These are phyloP conservation scores for Aspergillus brasiliensis DNA, from an alignment of 2,329 filamentous ascomycete species.

Conservation along the genomic window DNA sequence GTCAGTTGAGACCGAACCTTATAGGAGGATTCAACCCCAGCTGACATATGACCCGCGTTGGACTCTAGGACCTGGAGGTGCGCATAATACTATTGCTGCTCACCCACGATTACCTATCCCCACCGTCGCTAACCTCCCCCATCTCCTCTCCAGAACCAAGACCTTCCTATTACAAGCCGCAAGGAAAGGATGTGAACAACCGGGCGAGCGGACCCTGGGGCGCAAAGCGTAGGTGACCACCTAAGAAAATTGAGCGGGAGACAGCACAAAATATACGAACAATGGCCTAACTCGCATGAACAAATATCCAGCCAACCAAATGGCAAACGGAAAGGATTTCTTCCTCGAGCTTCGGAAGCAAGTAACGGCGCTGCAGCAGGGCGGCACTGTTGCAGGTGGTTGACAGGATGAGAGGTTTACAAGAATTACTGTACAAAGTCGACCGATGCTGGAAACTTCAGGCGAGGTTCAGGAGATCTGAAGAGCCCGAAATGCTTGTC, in stretches of 20 bases:
- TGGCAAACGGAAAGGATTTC: slow-evolving; percentile 54
- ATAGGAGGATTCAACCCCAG: background rate
- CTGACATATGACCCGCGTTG: background rate
- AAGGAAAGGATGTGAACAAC: slow-evolving; percentile 39
- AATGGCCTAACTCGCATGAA: slow-evolving; percentile 11
- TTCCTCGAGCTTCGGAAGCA: slow-evolving; percentile 54
- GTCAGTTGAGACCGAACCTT: slow-evolving; percentile 26
- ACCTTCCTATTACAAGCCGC: slow-evolving; percentile 42
- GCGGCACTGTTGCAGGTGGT: slow-evolving; percentile 37
- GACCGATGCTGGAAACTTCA: slow-evolving; percentile 7
- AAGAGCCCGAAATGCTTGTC: background rate
- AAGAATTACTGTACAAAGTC: background rate
- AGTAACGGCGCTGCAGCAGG: slow-evolving; percentile 43
- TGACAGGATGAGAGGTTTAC: slow-evolving; percentile 21
- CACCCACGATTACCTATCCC: no score
- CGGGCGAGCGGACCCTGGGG: slow-evolving; percentile 46
- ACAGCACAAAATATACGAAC: background rate
- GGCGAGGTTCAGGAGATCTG: background rate
- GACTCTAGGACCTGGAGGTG: slow-evolving; percentile 36
- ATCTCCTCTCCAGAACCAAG: slow-evolving; percentile 31
- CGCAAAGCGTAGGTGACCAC: slow-evolving; percentile 43
- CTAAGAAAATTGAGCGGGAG: background rate
- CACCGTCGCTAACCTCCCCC: slow-evolving; percentile 11
- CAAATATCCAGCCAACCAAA: slow-evolving; percentile 43
- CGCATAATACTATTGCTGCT: no score